Evolutionary conservation across 2,329 filamentous ascomycete species (phyloP).

Genomic region (Zasmidium angulare): DNA sequence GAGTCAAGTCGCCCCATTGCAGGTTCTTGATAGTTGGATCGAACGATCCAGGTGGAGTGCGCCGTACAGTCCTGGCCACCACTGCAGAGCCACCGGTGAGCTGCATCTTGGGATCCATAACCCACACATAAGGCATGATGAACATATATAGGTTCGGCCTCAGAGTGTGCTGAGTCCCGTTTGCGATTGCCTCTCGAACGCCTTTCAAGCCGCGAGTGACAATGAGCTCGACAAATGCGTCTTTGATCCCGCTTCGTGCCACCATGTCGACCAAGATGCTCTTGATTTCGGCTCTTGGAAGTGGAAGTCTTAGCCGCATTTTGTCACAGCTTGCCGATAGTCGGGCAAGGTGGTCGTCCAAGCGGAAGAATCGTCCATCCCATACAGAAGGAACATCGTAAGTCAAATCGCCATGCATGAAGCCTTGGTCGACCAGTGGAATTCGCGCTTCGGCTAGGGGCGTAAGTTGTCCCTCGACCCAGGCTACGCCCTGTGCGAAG

Average conservation of each 20-base stretch:
- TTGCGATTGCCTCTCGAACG: slow-evolving; percentile 39
- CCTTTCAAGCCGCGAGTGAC: slow-evolving; percentile 50
- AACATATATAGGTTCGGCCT: slow-evolving; percentile 50
- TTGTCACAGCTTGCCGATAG: slow-evolving; percentile 48
- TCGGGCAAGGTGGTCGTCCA: slow-evolving; percentile 51
- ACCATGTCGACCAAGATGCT: slow-evolving; percentile 47
- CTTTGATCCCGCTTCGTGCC: slow-evolving; percentile 46
- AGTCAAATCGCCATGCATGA: slow-evolving; percentile 53
- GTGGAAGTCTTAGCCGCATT: slow-evolving; percentile 46
- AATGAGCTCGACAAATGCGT: slow-evolving; percentile 54
- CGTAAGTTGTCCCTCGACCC: slow-evolving; percentile 46
- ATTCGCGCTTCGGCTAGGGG: slow-evolving; percentile 51
- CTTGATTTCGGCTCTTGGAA: slow-evolving; percentile 35
- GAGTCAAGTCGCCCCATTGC: slow-evolving; percentile 49
- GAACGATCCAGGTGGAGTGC: slow-evolving; percentile 47
- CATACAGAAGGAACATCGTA: slow-evolving; percentile 55
- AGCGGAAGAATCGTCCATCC: slow-evolving; percentile 54
- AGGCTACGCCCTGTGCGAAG: slow-evolving; percentile 49
- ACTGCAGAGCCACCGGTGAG: slow-evolving; percentile 43
- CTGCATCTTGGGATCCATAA: slow-evolving; percentile 50
- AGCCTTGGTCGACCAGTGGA: slow-evolving; percentile 53
- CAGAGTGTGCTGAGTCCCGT: slow-evolving; percentile 29
- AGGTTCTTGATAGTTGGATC: slow-evolving; percentile 55
- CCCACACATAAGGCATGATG: slow-evolving; percentile 51
- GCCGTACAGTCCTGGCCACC: slow-evolving; percentile 47